These are phyloP conservation scores for Diaporthe nobilis DNA, from an alignment of 2,329 filamentous ascomycete species.

Conservation along the genomic window DNA sequence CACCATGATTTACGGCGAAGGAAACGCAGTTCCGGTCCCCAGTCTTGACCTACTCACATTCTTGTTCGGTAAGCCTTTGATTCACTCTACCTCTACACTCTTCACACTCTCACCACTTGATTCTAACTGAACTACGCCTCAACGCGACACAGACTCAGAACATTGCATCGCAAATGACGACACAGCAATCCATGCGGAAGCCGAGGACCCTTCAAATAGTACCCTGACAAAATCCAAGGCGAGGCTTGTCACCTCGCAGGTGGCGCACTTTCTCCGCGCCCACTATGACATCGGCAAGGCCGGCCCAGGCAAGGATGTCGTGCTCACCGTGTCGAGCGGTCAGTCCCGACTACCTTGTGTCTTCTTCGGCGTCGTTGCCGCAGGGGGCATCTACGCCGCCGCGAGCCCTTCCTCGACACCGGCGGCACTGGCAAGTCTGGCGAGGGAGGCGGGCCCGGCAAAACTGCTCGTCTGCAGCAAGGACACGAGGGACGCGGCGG, in stretches of 20 bases:
- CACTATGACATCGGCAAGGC: background rate
- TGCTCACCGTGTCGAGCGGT: background rate
- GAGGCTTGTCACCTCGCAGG: background rate
- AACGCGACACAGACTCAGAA: background rate
- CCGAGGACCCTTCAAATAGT: background rate
- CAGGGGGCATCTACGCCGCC: background rate
- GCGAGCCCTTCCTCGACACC: background rate
- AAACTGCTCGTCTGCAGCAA: background rate
- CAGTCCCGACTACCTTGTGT: background rate
- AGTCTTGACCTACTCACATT: background rate
- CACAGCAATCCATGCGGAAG: background rate
- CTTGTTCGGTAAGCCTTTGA: background rate
- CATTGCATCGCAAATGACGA: background rate
- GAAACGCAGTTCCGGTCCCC: background rate
- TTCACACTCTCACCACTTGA: too few relatives aligned
- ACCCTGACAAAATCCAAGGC: background rate
- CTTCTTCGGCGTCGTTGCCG: background rate
- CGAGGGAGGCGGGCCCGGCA: background rate
- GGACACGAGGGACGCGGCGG: background rate
- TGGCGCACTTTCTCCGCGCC: background rate
- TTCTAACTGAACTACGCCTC: background rate
- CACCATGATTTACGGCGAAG: constrained; percentile 13
- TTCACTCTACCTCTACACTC: background rate
- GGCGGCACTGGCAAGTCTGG: background rate
- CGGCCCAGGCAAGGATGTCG: background rate